Conservation (phyloP, 2,329 filamentous ascomycete genomes). For the Fusarium sp. region DNA sequence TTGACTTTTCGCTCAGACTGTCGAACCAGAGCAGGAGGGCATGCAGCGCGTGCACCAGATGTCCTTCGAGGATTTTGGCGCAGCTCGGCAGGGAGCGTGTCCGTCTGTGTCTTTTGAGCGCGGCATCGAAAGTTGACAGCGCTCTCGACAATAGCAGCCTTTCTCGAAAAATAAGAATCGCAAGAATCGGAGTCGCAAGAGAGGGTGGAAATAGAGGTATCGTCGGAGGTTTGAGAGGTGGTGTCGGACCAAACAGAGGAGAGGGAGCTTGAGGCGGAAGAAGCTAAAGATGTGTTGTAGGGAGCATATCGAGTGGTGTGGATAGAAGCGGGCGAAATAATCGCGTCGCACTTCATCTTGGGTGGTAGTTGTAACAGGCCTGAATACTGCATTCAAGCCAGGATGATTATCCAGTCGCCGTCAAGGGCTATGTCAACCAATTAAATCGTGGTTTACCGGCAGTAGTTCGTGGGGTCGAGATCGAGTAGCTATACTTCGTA, state of each 20-base stretch:
- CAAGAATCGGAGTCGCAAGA: slow-evolving; percentile 66
- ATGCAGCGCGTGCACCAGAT: slow-evolving; percentile 65
- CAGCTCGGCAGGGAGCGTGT: slow-evolving; percentile 67
- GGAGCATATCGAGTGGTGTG: slow-evolving; percentile 62
- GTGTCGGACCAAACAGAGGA: slow-evolving; percentile 82
- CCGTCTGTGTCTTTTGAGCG: slow-evolving; percentile 48
- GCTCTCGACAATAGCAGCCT: slow-evolving; percentile 38
- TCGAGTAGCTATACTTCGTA: slow-evolving; percentile 55
- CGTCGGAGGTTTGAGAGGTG: slow-evolving; percentile 76
- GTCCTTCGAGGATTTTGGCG: slow-evolving; percentile 73
- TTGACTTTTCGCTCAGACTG: slow-evolving; percentile 93
- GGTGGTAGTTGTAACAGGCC: slow-evolving; percentile 47
- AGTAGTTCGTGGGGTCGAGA: slow-evolving; percentile 50
- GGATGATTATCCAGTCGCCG: slow-evolving; percentile 64
- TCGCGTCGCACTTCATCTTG: slow-evolving; percentile 70
- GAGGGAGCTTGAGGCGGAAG: slow-evolving; percentile 79
- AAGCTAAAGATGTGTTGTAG: slow-evolving; percentile 77
- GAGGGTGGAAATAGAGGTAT: slow-evolving; percentile 71
- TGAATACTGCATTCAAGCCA: slow-evolving; percentile 49
- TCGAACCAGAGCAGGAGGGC: slow-evolving; percentile 81
- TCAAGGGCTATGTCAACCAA: slow-evolving; percentile 62
- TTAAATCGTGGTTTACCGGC: slow-evolving; percentile 56
- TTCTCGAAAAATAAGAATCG: slow-evolving; percentile 55
- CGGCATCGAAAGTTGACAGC: slow-evolving; percentile 40
- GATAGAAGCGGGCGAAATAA: slow-evolving; percentile 63